Conservation (phyloP, 345 rosid species). For the Pugionium cornutum region DNA sequence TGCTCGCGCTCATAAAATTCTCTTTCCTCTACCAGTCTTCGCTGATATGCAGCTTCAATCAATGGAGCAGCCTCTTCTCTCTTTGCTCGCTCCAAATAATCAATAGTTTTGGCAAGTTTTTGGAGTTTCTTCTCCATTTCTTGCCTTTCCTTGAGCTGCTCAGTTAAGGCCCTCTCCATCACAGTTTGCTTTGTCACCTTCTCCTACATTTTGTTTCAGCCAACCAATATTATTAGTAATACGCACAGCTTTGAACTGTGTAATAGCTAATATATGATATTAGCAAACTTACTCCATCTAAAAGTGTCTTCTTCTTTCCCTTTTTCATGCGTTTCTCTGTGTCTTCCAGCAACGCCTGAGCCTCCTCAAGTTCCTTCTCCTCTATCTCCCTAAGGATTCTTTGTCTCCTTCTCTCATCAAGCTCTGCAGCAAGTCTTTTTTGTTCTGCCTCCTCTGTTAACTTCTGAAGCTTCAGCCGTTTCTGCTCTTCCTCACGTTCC, state of each 20-base stretch:
- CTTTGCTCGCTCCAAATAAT: conserved; percentile 93
- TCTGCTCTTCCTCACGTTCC: conserved; percentile 95
- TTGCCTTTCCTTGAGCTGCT: conserved; percentile 90
- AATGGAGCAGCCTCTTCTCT: conserved; percentile 95
- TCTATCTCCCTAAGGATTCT: conserved; percentile 79
- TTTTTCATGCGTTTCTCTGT: conserved; percentile 70
- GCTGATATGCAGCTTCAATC: conserved; percentile 90
- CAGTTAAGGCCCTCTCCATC: conserved; percentile 72
- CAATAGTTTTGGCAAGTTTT: conserved; percentile 88
- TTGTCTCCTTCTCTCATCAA: conserved; percentile 70
- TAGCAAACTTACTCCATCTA: conserved; percentile 65
- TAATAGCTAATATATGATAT: conserved; percentile 1
- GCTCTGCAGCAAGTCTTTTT: conserved; percentile 80
- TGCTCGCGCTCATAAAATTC: conserved; percentile 84
- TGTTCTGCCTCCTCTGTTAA: conserved; percentile 91
- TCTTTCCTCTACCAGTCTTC: conserved; percentile 80
- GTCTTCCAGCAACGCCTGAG: conserved; percentile 70
- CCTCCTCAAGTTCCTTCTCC: conserved; percentile 83
- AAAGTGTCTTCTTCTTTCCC: conserved; percentile 65
- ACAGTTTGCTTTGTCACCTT: conserved; percentile 71
- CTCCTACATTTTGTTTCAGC: conserved; percentile 46
- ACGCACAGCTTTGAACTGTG: not conserved
- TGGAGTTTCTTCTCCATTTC: conserved; percentile 90
- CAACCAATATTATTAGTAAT: conserved; percentile 9
- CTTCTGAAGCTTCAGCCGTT: conserved; percentile 75